phyloP scores from a whole-genome alignment of 164 flowering plant genomes.

The Warburgia ugandensis region DNA sequence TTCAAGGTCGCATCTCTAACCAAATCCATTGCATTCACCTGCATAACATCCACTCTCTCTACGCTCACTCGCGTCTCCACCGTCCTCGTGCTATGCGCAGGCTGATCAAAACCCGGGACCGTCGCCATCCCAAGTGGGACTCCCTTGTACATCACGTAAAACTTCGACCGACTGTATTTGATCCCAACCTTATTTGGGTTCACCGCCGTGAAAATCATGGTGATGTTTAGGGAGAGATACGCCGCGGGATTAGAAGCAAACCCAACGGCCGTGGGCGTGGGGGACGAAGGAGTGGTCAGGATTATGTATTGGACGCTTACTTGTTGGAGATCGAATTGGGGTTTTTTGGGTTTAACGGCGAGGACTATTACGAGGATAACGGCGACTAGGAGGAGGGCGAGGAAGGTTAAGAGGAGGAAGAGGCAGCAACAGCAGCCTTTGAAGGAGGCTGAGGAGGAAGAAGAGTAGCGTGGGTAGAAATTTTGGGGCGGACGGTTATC shows the following conservation, averaged over 20 bases:
- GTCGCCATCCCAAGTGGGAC: constrained; percentile 76
- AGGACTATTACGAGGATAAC: constrained; percentile 62
- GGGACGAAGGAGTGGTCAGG: constrained; percentile 31
- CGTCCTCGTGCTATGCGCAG: constrained; percentile 61
- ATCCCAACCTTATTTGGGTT: constrained; percentile 95
- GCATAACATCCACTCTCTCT: constrained; percentile 58
- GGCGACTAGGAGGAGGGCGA: constrained; percentile 63
- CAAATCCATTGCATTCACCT: constrained; percentile 67
- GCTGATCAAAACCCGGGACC: constrained; percentile 77
- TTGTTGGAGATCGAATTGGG: constrained; percentile 83
- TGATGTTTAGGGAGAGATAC: constrained; percentile 49
- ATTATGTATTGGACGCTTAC: constrained; percentile 87
- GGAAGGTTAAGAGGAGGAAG: constrained; percentile 78
- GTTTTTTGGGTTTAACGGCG: constrained; percentile 88
- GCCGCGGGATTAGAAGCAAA: no score
- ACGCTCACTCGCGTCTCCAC: constrained; percentile 60
- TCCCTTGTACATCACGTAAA: constrained; percentile 86
- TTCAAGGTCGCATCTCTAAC: constrained; percentile 74
- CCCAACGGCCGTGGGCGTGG: constrained; percentile 23
- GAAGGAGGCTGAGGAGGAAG: constrained; percentile 59
- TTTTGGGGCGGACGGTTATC: neutral
- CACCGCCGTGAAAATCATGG: constrained; percentile 72
- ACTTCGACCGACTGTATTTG: constrained; percentile 75
- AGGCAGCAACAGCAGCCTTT: constrained; percentile 97
- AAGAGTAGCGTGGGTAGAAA: constrained; percentile 27